phyloP scores from a whole-genome alignment of 352 stramenopile genomes.

The Thalassiosira hispida region DNA sequence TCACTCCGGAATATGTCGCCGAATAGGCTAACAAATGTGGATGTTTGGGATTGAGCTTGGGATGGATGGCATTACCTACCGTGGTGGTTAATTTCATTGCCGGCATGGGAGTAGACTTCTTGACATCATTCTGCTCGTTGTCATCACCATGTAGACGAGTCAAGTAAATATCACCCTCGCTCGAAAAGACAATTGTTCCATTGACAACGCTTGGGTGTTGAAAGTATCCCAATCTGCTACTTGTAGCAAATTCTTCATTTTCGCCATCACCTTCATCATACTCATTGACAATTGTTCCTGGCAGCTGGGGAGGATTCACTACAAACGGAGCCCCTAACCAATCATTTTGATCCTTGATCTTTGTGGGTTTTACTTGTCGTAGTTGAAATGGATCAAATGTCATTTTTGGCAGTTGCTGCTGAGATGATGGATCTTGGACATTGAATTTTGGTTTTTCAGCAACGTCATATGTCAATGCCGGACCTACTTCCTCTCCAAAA shows the following conservation, averaged over 20 bases:
- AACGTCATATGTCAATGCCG: neutral
- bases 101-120: neutral
- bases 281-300: neutral
- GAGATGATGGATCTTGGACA: neutral
- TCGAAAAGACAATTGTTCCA: conserved; percentile 70
- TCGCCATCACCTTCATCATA: conserved; percentile 5
- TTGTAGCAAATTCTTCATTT: neutral
- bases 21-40: conserved; percentile 68
- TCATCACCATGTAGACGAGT: conserved; percentile 39
- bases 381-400: conserved; percentile 49
- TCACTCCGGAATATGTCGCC: conserved; percentile 65
- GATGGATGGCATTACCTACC: conserved; percentile 72
- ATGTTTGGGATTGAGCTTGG: conserved; percentile 59
- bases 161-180: conserved; percentile 76
- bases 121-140: neutral
- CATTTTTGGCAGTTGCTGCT: neutral
- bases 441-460: neutral
- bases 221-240: conserved; percentile 56
- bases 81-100: conserved; percentile 74
- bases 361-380: neutral
- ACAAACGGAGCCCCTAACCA: conserved; percentile 46
- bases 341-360: conserved; percentile 38
- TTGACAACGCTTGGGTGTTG: conserved; percentile 65
- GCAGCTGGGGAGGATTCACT: conserved; percentile 24
- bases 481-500: conserved; percentile 4